phyloP scores from a whole-genome alignment of 169 alveolate genomes.

The Plasmodium gonderi region DNA sequence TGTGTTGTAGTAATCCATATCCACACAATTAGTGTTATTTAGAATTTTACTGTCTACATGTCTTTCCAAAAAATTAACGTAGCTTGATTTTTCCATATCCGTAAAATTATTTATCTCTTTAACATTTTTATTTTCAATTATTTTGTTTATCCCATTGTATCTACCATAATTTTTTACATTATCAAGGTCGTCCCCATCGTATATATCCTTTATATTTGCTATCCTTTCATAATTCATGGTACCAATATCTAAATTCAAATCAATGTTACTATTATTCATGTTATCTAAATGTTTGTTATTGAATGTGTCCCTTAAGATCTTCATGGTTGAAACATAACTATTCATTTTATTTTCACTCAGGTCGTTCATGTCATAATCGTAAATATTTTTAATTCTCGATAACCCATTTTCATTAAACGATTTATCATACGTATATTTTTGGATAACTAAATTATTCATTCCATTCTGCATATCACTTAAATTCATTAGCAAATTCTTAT shows the following conservation, averaged over 20 bases:
- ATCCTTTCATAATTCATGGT: background rate
- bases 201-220: background rate
- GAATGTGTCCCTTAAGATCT: background rate
- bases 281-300: background rate
- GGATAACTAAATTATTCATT: background rate
- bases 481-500: background rate
- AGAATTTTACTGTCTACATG: background rate
- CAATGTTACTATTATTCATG: background rate
- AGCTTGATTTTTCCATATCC: background rate
- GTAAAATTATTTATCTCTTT: conserved; percentile 17
- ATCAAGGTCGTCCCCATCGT: background rate
- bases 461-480: background rate
- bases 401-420: background rate
- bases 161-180: background rate
- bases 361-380: background rate
- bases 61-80: conserved; percentile 12
- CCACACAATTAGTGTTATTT: background rate
- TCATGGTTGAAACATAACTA: background rate
- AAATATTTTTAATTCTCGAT: background rate
- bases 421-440: background rate
- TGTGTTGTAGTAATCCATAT: conserved; percentile 2
- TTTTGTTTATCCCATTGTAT: background rate
- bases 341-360: conserved; percentile 1
- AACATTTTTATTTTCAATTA: background rate
- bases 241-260: background rate